These are phyloP conservation scores for Trichophyton simii DNA, from an alignment of 2,329 filamentous ascomycete species.

Conservation along the genomic window DNA sequence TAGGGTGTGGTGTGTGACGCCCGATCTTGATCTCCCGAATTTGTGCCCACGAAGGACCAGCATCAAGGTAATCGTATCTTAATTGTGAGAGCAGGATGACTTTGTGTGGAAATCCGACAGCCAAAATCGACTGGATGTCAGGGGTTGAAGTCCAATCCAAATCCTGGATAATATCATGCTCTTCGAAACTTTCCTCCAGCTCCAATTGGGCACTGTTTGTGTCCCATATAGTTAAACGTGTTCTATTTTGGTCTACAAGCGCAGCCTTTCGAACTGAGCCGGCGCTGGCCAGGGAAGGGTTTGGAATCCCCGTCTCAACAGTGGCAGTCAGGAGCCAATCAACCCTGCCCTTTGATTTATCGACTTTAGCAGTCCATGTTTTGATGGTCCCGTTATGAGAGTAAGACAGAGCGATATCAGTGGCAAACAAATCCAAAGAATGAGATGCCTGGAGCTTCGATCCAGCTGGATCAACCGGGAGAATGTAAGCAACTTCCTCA, in stretches of 20 bases:
- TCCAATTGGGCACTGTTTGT: slow-evolving; percentile 69
- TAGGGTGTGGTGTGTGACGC: slow-evolving; percentile 74
- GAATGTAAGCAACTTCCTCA: slow-evolving; percentile 45
- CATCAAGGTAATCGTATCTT: slow-evolving; percentile 81
- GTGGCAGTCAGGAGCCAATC: slow-evolving; percentile 75
- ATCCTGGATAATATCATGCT: slow-evolving; percentile 65
- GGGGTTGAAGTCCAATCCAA: slow-evolving; percentile 91
- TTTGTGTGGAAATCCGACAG: slow-evolving; percentile 82
- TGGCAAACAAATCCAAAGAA: slow-evolving; percentile 74
- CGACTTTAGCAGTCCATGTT: slow-evolving; percentile 73
- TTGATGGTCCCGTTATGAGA: slow-evolving; percentile 60
- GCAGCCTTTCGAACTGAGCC: slow-evolving; percentile 80
- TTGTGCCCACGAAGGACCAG: slow-evolving; percentile 76
- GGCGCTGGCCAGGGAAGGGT: slow-evolving; percentile 67
- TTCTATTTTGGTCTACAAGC: slow-evolving; percentile 60
- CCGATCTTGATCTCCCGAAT: slow-evolving; percentile 72
- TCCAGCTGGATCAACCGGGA: slow-evolving; percentile 79
- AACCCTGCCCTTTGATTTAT: slow-evolving; percentile 46
- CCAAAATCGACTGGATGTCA: slow-evolving; percentile 74
- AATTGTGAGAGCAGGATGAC: slow-evolving; percentile 74
- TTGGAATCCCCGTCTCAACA: slow-evolving; percentile 62
- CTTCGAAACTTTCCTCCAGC: slow-evolving; percentile 61
- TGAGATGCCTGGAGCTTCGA: slow-evolving; percentile 57
- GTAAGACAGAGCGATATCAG: slow-evolving; percentile 77
- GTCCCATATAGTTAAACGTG: slow-evolving; percentile 81